Percentiles rank a stretch among this genome's conserved stretches.
Conservation (phyloP, 306 rosid species). For the Ormosia semicastrata region DNA sequence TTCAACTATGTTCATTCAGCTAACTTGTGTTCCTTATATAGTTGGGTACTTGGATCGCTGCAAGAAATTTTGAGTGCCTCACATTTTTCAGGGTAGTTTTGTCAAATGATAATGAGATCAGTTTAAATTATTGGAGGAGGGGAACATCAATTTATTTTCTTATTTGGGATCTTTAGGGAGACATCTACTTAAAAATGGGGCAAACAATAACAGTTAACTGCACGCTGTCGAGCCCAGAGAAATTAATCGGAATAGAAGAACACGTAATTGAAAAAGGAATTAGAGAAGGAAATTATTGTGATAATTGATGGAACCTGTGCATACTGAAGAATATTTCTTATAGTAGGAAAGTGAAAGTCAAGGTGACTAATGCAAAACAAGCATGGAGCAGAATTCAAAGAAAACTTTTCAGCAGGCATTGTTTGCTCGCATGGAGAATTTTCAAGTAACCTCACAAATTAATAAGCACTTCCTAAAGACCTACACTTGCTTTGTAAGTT, state of each 20-base stretch:
- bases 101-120: constrained; percentile 15
- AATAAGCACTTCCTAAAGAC: neutral
- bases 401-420: neutral
- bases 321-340: constrained; percentile 3
- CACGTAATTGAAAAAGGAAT: neutral
- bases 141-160: neutral
- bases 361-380: neutral
- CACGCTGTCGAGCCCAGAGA: neutral
- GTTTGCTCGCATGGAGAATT: neutral
- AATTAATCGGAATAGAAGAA: neutral
- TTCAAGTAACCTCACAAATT: neutral
- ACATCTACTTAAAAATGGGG: constrained; percentile 2
- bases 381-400: neutral
- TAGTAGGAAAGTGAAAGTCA: neutral
- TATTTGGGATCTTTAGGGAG: constrained; percentile 17
- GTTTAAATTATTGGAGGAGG: constrained; percentile 17
- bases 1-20: neutral
- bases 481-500: neutral
- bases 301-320: constrained; percentile 6
- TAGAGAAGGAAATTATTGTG: neutral
- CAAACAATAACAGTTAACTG: constrained; percentile 3
- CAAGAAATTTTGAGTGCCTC: constrained; percentile 11
- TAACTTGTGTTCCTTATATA: neutral
- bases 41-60: neutral
- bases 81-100: constrained; percentile 27